Percentiles rank a stretch among this genome's conserved stretches.
Evolutionary conservation across 2,329 filamentous ascomycete genomes (phyloP).

Genomic region (Penicillium corylophilum): DNA sequence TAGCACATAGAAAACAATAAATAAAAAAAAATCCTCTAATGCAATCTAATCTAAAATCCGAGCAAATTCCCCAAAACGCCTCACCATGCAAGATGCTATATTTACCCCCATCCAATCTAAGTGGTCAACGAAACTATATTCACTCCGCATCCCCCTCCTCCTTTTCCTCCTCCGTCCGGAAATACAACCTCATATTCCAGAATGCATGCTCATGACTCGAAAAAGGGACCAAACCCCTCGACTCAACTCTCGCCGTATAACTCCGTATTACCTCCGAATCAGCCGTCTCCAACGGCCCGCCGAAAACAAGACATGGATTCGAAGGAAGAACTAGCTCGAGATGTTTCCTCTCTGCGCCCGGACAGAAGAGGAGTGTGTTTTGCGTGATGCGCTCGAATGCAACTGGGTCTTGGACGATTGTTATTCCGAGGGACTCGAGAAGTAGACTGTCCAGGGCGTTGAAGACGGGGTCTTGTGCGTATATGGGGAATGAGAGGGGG

Average conservation of each 20-base stretch:
- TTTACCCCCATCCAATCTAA: too few species aligned
- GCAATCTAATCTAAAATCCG: too few species aligned
- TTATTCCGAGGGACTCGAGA: conserved; percentile 36
- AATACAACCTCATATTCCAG: conserved; percentile 40
- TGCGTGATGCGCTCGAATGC: conserved; percentile 54
- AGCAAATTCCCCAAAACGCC: background rate
- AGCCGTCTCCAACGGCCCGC: conserved; percentile 45
- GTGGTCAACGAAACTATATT: too few species aligned
- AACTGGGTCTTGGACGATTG: conserved; percentile 48
- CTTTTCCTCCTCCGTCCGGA: conserved; percentile 2
- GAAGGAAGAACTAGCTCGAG: conserved; percentile 52
- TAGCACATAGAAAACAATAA: too few species aligned
- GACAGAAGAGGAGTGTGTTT: conserved; percentile 58
- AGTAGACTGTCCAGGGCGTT: conserved; percentile 42
- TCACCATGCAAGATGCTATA: background rate
- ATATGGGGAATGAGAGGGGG: conserved; percentile 35
- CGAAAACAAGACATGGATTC: conserved; percentile 57
- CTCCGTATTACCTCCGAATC: conserved; percentile 23
- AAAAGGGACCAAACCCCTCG: conserved; percentile 31
- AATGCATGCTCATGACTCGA: conserved; percentile 36
- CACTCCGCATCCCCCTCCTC: too few species aligned
- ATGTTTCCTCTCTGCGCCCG: conserved; percentile 56
- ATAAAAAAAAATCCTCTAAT: too few species aligned
- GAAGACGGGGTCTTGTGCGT: conserved; percentile 57
- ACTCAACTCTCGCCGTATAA: conserved; percentile 23